These are phyloP conservation scores for Ceratocystis ficicola DNA, from an alignment of 2,329 filamentous ascomycete species.

Conservation along the genomic window DNA sequence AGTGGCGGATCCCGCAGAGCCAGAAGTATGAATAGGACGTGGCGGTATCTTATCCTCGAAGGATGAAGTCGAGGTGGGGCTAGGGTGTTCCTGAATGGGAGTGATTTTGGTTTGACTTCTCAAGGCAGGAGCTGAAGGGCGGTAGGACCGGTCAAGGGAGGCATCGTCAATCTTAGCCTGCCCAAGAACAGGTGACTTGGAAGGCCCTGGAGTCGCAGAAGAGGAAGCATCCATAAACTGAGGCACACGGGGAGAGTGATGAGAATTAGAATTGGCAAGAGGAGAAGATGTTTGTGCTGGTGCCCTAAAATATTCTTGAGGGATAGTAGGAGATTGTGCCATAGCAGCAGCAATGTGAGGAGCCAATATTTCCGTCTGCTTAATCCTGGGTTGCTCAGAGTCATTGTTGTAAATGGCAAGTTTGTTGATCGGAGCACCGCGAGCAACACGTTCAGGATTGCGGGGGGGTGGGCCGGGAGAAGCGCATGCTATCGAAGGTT, in stretches of 20 bases:
- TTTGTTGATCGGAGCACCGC: slow-evolving; percentile 4
- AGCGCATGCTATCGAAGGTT: slow-evolving; percentile 27
- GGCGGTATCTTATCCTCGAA: slow-evolving; percentile 19
- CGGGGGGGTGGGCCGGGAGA: slow-evolving; percentile 11
- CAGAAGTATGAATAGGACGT: slow-evolving; percentile 37
- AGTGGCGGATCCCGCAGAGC: slow-evolving; percentile 40
- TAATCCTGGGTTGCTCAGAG: slow-evolving; percentile 7
- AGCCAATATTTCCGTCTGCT: slow-evolving; percentile 14
- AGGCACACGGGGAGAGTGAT: slow-evolving; percentile 10
- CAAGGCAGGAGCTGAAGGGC: slow-evolving; percentile 8
- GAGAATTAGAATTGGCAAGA: not conserved
- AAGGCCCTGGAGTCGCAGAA: not conserved
- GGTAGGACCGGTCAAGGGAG: slow-evolving; percentile 18
- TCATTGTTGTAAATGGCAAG: not conserved
- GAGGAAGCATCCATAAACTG: slow-evolving; percentile 10
- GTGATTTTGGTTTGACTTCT: slow-evolving; percentile 20
- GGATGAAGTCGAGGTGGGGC: slow-evolving; percentile 14
- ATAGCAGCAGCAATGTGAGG: slow-evolving; percentile 13
- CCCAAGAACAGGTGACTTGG: not conserved
- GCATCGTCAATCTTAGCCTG: slow-evolving; percentile 27
- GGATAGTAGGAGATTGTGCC: slow-evolving; percentile 21
- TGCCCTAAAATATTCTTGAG: slow-evolving; percentile 14
- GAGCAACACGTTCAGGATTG: slow-evolving; percentile 13
- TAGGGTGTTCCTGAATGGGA: slow-evolving; percentile 22
- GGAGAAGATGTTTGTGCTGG: slow-evolving; percentile 10